Base-by-base conservation (phyloP, 257 asterid species). In the Petunia secreta region DNA sequence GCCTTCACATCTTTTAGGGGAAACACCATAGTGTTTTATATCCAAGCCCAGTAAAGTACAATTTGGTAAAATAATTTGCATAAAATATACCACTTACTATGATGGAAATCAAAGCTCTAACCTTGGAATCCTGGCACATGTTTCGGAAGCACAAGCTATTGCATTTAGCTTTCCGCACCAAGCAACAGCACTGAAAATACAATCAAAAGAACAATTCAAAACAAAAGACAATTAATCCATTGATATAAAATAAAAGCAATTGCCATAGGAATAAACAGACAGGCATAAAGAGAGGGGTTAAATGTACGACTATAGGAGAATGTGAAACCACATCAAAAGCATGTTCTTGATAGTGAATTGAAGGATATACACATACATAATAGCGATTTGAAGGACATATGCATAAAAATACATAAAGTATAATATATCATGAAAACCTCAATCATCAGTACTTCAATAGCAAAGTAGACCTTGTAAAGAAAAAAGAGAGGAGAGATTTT, bases 61-160 rank as follows among this genome's bases (percentile, higher is more conserved):
- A 62, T 34, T 25, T 48, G 44, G 62, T 73, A 44, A 34, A 50
- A 14, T 50, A 50, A 50, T 73, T 50, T 52, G 57, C 9, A 52
- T 15, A 52, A 52, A 52, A 8, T 52, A 52, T 52, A 52, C 57
- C 57, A 52, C 57, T 52, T 34, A 71, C 77, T 3, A 50, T 73
- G 62, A 50, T 50, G 62, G 44, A 73, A 73, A 11, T 73, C 1
- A 53, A 75, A 59, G 43, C 52, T 40, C 90, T 77, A 75, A 96
- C 99, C 99, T 96, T 40, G 99, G 99, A 77, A 94, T 94, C 85
- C 98, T 88, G 15, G 99, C 98, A 88, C 99, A 96, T 13, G 99
- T 96, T 90, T 96, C 99, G 37, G 99, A 91, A 39, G 99, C 98
- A 88, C 98, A 94, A 64, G 99, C 99, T 80, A 96, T 89, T 60